These are phyloP conservation scores for Chaetomium cochliodes DNA, from an alignment of 495 filamentous ascomycete genomes.

Conservation along the genomic window DNA sequence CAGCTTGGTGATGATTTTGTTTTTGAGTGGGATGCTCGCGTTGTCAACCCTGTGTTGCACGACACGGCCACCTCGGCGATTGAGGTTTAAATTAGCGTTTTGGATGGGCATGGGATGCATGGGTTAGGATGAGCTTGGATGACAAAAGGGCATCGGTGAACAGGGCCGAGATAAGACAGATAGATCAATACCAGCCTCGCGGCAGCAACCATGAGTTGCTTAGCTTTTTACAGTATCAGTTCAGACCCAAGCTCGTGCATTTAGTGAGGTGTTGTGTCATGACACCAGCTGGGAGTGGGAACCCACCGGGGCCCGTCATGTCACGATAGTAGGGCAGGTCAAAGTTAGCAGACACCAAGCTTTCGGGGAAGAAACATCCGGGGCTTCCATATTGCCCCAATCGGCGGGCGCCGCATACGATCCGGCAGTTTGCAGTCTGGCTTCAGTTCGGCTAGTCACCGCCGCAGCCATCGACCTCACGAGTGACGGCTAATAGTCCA, in stretches of 20 bases:
- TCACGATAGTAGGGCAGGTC: too few species aligned
- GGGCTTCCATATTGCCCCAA: not conserved
- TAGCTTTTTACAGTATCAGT: not conserved
- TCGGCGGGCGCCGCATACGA: not conserved
- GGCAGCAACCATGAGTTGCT: not conserved
- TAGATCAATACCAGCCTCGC: not conserved
- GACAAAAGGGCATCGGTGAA: not conserved
- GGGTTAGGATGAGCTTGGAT: not conserved
- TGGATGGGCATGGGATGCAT: not conserved
- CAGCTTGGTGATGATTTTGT: constrained; percentile 64
- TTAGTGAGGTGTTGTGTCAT: not conserved
- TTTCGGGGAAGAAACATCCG: not conserved
- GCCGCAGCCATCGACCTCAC: not conserved
- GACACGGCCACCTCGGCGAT: constrained; percentile 54
- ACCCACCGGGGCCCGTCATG: too few species aligned
- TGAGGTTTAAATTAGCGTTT: constrained; percentile 41
- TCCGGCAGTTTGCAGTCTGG: not conserved
- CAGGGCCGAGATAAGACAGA: not conserved
- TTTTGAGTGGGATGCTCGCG: constrained; percentile 47
- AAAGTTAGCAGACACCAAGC: too few species aligned
- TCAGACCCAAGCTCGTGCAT: not conserved
- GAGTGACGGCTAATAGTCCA: not conserved
- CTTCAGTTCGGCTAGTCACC: too few species aligned
- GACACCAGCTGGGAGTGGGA: too few species aligned
- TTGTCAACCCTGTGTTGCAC: constrained; percentile 60